Evolutionary conservation across 2,329 filamentous ascomycete species (phyloP).

Genomic region (Podosphaera fusca): DNA sequence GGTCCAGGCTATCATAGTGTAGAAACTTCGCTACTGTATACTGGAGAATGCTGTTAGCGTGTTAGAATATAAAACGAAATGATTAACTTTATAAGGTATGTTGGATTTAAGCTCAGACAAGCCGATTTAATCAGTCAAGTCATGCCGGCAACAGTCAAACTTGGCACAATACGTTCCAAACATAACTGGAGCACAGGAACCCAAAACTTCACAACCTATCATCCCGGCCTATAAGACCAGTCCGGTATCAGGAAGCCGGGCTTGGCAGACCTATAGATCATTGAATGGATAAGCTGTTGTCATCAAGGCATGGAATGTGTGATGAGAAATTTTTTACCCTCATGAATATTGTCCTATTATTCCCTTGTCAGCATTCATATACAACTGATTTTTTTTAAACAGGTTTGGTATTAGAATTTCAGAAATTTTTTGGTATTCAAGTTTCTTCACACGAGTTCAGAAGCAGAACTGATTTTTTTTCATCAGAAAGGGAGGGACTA

Average conservation of each 20-base stretch:
- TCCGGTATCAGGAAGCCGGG: constrained; percentile 49
- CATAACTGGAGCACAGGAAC: constrained; percentile 30
- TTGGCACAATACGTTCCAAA: constrained; percentile 35
- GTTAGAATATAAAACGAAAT: too few species aligned
- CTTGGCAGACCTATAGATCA: constrained; percentile 41
- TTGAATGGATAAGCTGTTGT: constrained; percentile 58
- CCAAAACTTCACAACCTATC: constrained; percentile 58
- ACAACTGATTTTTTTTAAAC: constrained; percentile 4
- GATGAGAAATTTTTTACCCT: background rate
- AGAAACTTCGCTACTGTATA: too few species aligned
- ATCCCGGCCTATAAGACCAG: constrained; percentile 27
- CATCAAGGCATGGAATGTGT: constrained; percentile 22
- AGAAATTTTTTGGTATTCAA: constrained; percentile 32
- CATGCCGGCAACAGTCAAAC: constrained; percentile 28
- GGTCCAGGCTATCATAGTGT: too few species aligned
- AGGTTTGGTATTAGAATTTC: constrained; percentile 27
- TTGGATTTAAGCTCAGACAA: constrained; percentile 29
- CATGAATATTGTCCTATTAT: constrained; percentile 3
- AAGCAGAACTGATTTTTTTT: constrained; percentile 54
- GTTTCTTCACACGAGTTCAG: constrained; percentile 44
- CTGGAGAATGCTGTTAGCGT: too few species aligned
- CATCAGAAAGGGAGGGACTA: constrained; percentile 28
- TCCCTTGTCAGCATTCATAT: background rate
- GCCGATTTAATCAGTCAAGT: constrained; percentile 45
- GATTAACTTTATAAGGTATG: too few species aligned